Evolutionary conservation across 2,329 filamentous ascomycete genomes (phyloP), one percentile per base, ranked within the genome.

Genomic region (Verticillium dahliae): DNA sequence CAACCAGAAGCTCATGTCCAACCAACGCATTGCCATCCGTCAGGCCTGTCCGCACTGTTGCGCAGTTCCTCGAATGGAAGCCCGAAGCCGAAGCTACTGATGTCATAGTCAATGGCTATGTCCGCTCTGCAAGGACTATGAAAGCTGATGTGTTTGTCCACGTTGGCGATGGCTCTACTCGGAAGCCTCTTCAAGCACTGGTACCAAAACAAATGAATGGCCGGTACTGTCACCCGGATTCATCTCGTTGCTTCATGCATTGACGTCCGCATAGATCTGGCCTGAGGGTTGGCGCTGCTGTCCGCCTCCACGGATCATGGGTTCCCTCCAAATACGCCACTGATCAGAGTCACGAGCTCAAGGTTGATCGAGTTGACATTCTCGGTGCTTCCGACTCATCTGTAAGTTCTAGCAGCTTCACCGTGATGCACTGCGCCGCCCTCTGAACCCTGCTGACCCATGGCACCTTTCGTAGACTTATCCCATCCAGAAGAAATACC

Each of bases 401-500:
- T 75, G 92, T 95, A 80, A 2, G 45, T 31, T 52, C 18, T 31
- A 31, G 27, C 3, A 10, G 9, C 15, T 22, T 52, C 18, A 18
- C 18, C 18, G 11, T 18, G n/a, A 27, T 52, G 18, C n/a, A 45
- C 18, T 3, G 18, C 45, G 9, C 11, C 18, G 13, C 35, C 6
- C 11, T n/a, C n/a, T 14, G 45, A 60, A 60, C 60, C 37, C 68
- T 62, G 55, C 59, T 62, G 57, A 58, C 33, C 27, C 38, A 9
- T 11, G 54, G 37, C 57, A 31, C 61, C 65, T 38, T 56, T 63
- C 62, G 34, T 70, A 98, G 90, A 90, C 88, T 65, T 96, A 91
- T 72, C 95, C 95, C 3, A 86, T 99, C 31, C 95, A 99, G 76
- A 97, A 97, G 76, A 98, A 98, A 76, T 97, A 95, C 69, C 93